A percentile compares a stretch with the other conserved stretches of the same genome.
These are phyloP conservation scores for Massariosphaeria phaeospora DNA, from an alignment of 495 filamentous ascomycete species.

Conservation along the genomic window DNA sequence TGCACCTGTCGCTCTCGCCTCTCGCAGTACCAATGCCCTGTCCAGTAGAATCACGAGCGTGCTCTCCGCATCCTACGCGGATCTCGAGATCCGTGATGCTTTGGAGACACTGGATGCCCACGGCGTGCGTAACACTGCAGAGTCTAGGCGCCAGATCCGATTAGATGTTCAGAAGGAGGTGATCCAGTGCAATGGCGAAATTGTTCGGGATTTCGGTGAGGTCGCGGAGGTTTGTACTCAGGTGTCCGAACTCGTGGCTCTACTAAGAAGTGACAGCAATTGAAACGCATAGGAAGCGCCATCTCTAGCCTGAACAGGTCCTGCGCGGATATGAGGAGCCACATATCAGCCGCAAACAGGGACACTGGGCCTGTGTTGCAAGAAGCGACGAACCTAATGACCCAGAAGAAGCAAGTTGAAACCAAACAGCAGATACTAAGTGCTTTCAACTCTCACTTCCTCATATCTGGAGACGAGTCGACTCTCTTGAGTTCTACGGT, in stretches of 20 bases:
- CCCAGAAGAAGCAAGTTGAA: conserved; percentile 70
- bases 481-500: conserved; percentile 65
- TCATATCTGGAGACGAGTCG: conserved; percentile 74
- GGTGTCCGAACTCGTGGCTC: background rate
- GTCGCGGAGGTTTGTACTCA: conserved; percentile 70
- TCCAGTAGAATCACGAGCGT: conserved; percentile 74
- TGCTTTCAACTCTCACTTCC: conserved; percentile 78
- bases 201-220: conserved; percentile 82
- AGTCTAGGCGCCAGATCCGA: conserved; percentile 72
- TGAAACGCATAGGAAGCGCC: conserved; percentile 75
- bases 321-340: conserved; percentile 73
- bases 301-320: conserved; percentile 72
- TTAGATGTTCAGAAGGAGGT: conserved; percentile 89
- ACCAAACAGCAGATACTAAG: conserved; percentile 80
- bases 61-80: conserved; percentile 86
- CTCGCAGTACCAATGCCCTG: conserved; percentile 52
- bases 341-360: conserved; percentile 66
- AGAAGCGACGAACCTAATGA: conserved; percentile 70
- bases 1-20: conserved; percentile 25
- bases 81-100: conserved; percentile 85
- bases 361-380: conserved; percentile 73
- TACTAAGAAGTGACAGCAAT: conserved; percentile 57
- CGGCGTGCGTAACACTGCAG: conserved; percentile 67
- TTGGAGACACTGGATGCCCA: conserved; percentile 70
- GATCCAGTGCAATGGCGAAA: conserved; percentile 86